Conservation (phyloP, 2,329 filamentous ascomycete genomes). For the Pestalotiopsis sp. region DNA sequence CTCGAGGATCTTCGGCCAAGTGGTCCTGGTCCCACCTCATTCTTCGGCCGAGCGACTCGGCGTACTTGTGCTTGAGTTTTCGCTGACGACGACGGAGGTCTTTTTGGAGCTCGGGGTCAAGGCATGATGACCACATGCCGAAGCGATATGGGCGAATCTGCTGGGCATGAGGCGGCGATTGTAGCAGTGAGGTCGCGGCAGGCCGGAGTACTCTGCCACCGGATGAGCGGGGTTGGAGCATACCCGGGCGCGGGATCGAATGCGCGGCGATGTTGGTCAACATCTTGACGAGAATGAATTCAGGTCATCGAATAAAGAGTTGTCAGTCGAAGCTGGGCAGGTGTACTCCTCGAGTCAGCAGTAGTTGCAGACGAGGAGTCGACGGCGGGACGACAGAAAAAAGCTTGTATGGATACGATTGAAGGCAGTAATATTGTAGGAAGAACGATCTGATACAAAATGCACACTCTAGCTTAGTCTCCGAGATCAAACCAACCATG, state of each 20-base stretch:
- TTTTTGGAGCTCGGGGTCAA: conserved; percentile 40
- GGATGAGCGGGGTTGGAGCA: conserved; percentile 21
- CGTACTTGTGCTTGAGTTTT: conserved; percentile 43
- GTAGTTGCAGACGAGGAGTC: background rate
- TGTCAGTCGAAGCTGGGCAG: background rate
- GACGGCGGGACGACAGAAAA: background rate
- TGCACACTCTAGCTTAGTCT: no score
- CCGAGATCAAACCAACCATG: no score
- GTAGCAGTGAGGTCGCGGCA: conserved; percentile 18
- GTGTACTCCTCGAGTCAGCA: background rate
- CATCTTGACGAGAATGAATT: conserved; percentile 19
- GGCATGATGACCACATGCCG: conserved; percentile 44
- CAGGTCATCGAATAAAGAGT: background rate
- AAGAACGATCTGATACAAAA: no score
- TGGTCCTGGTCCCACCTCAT: conserved; percentile 46
- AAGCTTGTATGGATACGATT: background rate
- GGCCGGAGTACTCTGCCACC: conserved; percentile 17
- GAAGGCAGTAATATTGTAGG: background rate
- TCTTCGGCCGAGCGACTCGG: conserved; percentile 43
- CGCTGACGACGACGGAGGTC: conserved; percentile 46
- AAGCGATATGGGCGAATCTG: conserved; percentile 51
- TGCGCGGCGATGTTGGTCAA: conserved; percentile 31
- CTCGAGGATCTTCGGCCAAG: conserved; percentile 33
- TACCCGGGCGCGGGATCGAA: conserved; percentile 26
- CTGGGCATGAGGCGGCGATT: conserved; percentile 25